A percentile compares a stretch with the other conserved stretches of the same genome.
These are phyloP conservation scores for Dipsacomyces acuminosporus DNA, from an alignment of 371 early-diverging fungal genomes.

Conservation along the genomic window DNA sequence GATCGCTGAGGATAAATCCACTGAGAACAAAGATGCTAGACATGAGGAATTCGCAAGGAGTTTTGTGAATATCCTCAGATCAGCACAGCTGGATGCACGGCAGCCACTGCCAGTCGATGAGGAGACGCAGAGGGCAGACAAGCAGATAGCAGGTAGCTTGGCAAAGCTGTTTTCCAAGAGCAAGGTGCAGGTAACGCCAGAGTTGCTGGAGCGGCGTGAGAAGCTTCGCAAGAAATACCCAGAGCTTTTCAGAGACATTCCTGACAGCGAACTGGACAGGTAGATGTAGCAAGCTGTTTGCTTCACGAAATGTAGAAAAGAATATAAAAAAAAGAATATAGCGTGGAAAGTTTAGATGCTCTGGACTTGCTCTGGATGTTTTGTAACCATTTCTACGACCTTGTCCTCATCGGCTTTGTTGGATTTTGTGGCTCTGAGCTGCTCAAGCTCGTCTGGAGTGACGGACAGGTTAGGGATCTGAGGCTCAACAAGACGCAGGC, in stretches of 20 bases:
- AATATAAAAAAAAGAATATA: neutral
- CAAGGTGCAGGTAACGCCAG: constrained; percentile 16
- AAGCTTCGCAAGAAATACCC: constrained; percentile 21
- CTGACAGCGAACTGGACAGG: constrained; percentile 15
- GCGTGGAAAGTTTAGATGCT: constrained; percentile 8
- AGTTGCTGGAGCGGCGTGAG: constrained; percentile 19
- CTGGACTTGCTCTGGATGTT: constrained; percentile 34
- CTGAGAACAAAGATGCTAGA: neutral
- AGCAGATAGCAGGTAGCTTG: constrained; percentile 6
- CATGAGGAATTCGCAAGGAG: constrained; percentile 19
- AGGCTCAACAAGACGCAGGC: constrained; percentile 39
- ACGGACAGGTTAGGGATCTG: constrained; percentile 26
- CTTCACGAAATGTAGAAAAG: too few species aligned
- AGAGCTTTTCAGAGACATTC: constrained; percentile 23
- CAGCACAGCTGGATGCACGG: neutral
- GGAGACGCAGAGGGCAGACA: neutral
- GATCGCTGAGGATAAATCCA: too few species aligned
- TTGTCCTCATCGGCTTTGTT: constrained; percentile 8
- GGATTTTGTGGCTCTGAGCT: constrained; percentile 9
- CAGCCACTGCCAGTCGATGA: constrained; percentile 1
- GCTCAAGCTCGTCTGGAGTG: constrained; percentile 12
- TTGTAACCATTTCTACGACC: constrained; percentile 32
- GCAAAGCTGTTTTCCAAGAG: constrained; percentile 6
- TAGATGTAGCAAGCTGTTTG: neutral
- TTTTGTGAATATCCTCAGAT: constrained; percentile 6